Conservation (phyloP, 257 asterid species). For the Solanum tarijense region DNA sequence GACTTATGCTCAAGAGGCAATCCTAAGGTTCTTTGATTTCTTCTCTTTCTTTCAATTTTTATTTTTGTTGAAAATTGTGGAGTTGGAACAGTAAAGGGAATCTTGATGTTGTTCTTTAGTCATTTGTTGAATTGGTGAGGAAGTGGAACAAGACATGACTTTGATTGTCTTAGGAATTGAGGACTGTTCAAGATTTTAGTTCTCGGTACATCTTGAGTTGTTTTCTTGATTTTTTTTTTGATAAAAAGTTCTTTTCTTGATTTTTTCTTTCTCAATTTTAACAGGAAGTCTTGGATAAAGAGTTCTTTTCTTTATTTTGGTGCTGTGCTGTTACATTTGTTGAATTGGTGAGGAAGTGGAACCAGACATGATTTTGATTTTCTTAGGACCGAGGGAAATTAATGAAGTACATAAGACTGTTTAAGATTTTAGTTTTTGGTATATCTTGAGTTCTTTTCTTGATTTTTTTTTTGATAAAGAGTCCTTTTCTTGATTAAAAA, state of each 20-base stretch:
- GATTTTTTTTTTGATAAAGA: neutral
- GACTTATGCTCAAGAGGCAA: neutral
- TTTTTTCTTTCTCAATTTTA: neutral
- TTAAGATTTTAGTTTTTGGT: neutral
- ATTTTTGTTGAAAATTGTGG: slow-evolving; percentile 3
- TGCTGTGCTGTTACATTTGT: neutral
- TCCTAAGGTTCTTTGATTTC: neutral
- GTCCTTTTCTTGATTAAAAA: neutral
- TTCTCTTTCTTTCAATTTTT: neutral
- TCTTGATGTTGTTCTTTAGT: neutral
- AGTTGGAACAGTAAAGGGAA: neutral
- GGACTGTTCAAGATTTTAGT: neutral
- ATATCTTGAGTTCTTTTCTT: neutral
- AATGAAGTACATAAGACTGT: neutral
- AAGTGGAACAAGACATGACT: neutral
- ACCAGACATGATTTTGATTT: neutral
- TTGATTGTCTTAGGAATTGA: neutral
- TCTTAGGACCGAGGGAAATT: neutral
- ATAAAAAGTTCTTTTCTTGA: neutral
- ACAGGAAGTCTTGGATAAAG: neutral
- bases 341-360: neutral
- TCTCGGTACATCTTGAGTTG: neutral
- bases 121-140: neutral
- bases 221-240: neutral
- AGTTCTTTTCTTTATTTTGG: neutral